Base-by-base conservation (phyloP, 176 grass and related monocot species). In the Carex parvula region DNA sequence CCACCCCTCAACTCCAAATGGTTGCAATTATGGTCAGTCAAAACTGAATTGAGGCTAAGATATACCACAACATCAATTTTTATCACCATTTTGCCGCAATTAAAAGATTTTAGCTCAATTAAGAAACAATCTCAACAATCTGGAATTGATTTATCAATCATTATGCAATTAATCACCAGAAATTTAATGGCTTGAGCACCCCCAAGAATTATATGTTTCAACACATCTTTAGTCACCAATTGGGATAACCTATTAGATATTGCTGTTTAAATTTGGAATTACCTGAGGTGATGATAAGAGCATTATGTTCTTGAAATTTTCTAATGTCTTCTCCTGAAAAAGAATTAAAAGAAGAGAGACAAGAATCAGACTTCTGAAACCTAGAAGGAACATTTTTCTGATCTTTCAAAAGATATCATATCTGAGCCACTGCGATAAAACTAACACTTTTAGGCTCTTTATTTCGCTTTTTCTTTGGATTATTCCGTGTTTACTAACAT, bases 281-380 rank as follows among this genome's bases (percentile, higher is more conserved):
- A 97, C 95, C 95, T 97, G 92, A 9, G 95, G 92, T 8, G 95
- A 97, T 9, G 95, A 97, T 46, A 97, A 81, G 15, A 97, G 77
- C 29, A 97, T 91, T 82, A 94, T 94, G 75, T 97, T 94, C 77
- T 87, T 94, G 62, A 97, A 97, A 84, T 92, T 85, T 82, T 97
- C 95, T 42, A 97, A 52, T 64, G 95, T 94, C 78, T 94, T 97
- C 77, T 90, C 78, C 95, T 97, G 89, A 18, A 82, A 91, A 82
- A 89, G 22, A 41, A 91, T 80, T 73, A 71, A 11, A 83, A 8
- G 16, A 42, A 70, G 67, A 70, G 14, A 68, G 6, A 17, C 37
- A 24, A 55, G 46, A 60, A 79, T 66, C 67, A 12, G 24, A 26
- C 65, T 12, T 83, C 20, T 41, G 56, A 89, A 24, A 56, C 46